phyloP scores from a whole-genome alignment of 129 eudicot genomes.

The Arctium minus region DNA sequence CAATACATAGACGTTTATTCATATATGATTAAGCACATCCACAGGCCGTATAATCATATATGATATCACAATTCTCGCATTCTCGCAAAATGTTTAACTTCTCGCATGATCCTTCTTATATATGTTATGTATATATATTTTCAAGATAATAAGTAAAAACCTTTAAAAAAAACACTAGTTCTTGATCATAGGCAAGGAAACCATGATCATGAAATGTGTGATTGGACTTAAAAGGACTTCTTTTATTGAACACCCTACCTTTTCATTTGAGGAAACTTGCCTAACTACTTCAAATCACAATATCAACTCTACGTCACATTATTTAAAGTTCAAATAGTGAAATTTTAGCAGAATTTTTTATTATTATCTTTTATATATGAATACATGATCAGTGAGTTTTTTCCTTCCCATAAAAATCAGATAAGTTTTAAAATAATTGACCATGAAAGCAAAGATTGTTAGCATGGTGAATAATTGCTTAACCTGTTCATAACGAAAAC shows the following conservation, averaged over 20 bases:
- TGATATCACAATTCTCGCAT: too few relatives aligned
- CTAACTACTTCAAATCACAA: constrained; percentile 38
- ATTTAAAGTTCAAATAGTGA: constrained; percentile 15
- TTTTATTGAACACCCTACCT: constrained; percentile 10
- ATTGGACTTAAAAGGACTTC: constrained; percentile 28
- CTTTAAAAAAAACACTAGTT: neutral
- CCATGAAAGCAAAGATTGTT: neutral
- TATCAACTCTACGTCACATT: constrained; percentile 37
- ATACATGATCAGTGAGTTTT: too few relatives aligned
- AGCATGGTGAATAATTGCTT: neutral
- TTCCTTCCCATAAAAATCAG: neutral
- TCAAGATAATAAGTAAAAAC: too few relatives aligned
- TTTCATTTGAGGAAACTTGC: constrained; percentile 25
- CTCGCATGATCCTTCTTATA: too few relatives aligned
- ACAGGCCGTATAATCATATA: too few relatives aligned
- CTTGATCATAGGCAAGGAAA: neutral
- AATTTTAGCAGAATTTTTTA: neutral
- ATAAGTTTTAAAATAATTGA: neutral
- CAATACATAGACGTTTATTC: too few relatives aligned
- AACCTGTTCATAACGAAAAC: neutral
- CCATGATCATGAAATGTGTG: constrained; percentile 3
- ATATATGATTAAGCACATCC: too few relatives aligned
- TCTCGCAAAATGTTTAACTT: too few relatives aligned
- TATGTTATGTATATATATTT: too few relatives aligned
- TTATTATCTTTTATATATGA: too few relatives aligned